These are phyloP conservation scores for Sclerotinia spermophila DNA, from an alignment of 2,329 filamentous ascomycete genomes.

Conservation along the genomic window DNA sequence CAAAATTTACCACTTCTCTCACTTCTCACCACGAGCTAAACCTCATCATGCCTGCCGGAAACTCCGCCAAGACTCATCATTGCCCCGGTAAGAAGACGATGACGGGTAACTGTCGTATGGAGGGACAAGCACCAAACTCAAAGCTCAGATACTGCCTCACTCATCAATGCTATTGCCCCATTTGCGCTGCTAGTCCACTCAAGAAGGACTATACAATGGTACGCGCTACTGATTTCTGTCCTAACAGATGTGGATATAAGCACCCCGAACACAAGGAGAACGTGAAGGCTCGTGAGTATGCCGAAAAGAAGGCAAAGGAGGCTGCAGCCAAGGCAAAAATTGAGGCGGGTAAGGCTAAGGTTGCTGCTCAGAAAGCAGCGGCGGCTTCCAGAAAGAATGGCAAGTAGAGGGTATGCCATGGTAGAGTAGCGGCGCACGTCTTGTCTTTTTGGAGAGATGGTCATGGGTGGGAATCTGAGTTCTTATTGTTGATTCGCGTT, in stretches of 20 bases:
- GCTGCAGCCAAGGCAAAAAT: not conserved
- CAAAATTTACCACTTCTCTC: not conserved
- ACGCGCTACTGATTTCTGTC: not conserved
- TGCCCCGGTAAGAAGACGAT: not conserved
- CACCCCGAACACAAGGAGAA: not conserved
- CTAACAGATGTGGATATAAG: not conserved
- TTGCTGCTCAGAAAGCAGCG: not conserved
- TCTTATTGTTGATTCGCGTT: not conserved
- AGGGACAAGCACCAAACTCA: rapidly evolving
- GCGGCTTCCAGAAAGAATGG: not conserved
- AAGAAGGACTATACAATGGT: rapidly evolving
- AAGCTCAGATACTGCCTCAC: not conserved
- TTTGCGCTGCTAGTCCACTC: not conserved
- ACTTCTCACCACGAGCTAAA: not conserved
- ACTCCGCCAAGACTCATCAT: not conserved
- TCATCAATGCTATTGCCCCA: not conserved
- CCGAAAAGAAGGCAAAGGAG: not conserved
- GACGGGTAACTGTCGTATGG: not conserved
- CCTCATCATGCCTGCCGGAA: not conserved
- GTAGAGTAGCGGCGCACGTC: not conserved
- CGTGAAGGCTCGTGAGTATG: not conserved
- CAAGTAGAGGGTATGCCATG: too few species aligned
- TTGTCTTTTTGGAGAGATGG: not conserved
- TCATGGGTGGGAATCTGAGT: too few species aligned
- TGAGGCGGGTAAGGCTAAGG: not conserved